Percentiles rank a stretch among this genome's conserved stretches.
Conservation (phyloP, 306 rosid genomes). For the Prunus persica region DNA sequence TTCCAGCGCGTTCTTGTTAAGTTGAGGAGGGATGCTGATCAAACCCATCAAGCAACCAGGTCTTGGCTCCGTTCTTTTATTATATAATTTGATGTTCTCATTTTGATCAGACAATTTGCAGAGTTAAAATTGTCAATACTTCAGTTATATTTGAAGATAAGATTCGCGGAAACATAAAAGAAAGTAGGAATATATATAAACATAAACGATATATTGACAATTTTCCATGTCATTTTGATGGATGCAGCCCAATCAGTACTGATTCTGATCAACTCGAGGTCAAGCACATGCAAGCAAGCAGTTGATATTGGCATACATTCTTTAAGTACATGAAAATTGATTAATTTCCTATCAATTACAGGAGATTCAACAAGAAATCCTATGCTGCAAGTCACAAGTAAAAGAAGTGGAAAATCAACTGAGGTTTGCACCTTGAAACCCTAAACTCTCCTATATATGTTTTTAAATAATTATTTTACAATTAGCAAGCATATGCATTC, state of each 20-base stretch:
- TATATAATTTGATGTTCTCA: background rate
- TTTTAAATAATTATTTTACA: background rate
- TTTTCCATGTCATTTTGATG: background rate
- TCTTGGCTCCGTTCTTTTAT: background rate
- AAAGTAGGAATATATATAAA: no score
- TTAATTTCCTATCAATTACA: conserved; percentile 6
- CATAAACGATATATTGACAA: no score
- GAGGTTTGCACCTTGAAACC: conserved; percentile 27
- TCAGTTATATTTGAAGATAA: no score
- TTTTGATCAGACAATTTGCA: no score
- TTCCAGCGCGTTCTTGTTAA: conserved; percentile 31
- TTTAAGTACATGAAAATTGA: background rate
- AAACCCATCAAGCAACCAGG: conserved; percentile 37
- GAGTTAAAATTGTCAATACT: no score
- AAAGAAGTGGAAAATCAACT: conserved; percentile 48
- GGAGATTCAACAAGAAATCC: conserved; percentile 48
- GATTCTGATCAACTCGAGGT: conserved; percentile 50
- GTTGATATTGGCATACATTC: background rate
- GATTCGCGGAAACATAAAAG: no score
- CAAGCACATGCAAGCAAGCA: background rate
- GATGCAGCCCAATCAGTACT: conserved; percentile 35
- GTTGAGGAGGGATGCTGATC: conserved; percentile 38
- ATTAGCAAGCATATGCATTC: background rate
- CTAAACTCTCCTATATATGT: background rate
- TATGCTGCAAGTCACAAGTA: conserved; percentile 36